Evolutionary conservation across 306 rosid species (phyloP), one percentile per base, ranked within the genome.

Genomic region (Calophaca sinica): DNA sequence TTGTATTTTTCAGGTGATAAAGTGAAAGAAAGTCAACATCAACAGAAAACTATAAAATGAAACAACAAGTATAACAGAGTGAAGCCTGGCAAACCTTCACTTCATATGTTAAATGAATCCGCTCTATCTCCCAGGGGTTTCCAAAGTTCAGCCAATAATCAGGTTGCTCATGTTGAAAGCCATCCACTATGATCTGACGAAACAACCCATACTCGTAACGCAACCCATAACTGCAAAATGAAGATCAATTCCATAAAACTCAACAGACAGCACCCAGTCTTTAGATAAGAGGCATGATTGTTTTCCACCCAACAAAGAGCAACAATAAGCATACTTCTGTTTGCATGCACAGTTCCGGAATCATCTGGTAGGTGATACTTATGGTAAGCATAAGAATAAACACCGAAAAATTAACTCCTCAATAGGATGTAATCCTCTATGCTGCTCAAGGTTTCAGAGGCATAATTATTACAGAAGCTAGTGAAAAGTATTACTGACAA

Each of bases 91-190:
- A 77, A 70, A 90, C 92, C 92, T 90, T 88, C 80, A 87, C 92
- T 63, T 90, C 88, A 74, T 90, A 88, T 48, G 96, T 87, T 28
- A 90, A 88, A 76, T 90, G 90, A 73, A 82, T 71, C 39, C 90
- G 84, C 84, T 84, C 96, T 73, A 87, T 90, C 74, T 90, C 92
- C 96, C 96, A 87, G 69, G 96, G 96, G 79, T 90, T 90, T 70
- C 96, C 96, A 76, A 84, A 87, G 78, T 90, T 87, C 74, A 90
- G 81, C 96, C 96, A 90, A 72, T 84, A 86, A 79, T 90, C 96
- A 46, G 96, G 92, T 72, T 87, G 90, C 72, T 90, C 96, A 50
- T 90, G 89, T 75, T 90, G 96, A 76, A 84, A 84, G 44, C 92
- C 96, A 73, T 90, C 92, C 57, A 84, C 80, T 78, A 90, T 87